Evolutionary conservation across 345 rosid species (phyloP).

Genomic region (Eutrema yunnanense): DNA sequence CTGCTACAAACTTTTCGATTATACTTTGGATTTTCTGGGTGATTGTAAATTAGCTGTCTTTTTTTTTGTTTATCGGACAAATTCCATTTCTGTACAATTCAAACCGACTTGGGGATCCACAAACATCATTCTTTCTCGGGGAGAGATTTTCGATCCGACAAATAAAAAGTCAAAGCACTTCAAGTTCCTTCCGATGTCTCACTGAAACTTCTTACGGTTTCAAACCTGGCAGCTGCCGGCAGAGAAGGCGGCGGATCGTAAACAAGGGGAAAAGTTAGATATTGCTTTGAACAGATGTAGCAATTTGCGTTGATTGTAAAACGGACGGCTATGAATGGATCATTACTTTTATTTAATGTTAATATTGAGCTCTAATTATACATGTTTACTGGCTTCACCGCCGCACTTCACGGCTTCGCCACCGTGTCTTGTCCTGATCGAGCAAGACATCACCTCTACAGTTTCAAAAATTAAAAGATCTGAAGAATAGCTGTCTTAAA

Average conservation of each 20-base stretch:
- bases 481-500: neutral
- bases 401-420: slow-evolving; percentile 2
- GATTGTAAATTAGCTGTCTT: slow-evolving; percentile 15
- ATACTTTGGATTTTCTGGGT: neutral
- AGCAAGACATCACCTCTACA: neutral
- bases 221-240: neutral
- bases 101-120: neutral
- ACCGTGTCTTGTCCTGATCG: slow-evolving; percentile 6
- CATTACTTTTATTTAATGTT: neutral
- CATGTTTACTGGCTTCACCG: neutral
- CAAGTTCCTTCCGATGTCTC: neutral
- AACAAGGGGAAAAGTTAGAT: neutral
- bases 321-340: slow-evolving; percentile 7
- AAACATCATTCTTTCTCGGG: neutral
- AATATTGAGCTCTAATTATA: neutral
- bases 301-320: neutral
- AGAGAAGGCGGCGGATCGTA: slow-evolving; percentile 8
- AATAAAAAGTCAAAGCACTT: neutral
- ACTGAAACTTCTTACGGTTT: neutral
- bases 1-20: slow-evolving; percentile 4
- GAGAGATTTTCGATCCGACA: neutral
- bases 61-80: neutral
- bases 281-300: neutral
- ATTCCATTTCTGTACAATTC: slow-evolving; percentile 7
- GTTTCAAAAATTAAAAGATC: neutral